A percentile compares a stretch with the other conserved stretches of the same genome.
Conservation (phyloP, 2,329 filamentous ascomycete species). For the Paecilomyces niveus region DNA sequence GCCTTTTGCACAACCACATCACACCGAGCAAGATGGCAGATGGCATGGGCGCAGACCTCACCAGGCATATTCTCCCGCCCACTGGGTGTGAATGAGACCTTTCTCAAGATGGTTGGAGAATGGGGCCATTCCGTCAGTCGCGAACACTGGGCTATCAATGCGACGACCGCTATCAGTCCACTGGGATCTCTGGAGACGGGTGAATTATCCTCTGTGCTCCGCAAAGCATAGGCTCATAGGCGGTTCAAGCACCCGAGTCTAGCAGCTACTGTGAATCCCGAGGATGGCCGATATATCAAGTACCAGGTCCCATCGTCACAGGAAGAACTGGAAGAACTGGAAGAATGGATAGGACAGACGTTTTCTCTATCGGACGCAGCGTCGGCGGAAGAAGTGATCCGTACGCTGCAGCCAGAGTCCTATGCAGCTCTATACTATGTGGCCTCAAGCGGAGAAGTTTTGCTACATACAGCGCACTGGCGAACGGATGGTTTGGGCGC, state of each 20-base stretch:
- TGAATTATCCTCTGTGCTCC: not conserved
- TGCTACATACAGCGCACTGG: not conserved
- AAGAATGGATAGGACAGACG: not conserved
- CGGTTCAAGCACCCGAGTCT: not conserved
- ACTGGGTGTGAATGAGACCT: not conserved
- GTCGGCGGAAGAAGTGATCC: not conserved
- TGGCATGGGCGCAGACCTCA: not conserved
- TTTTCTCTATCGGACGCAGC: not conserved
- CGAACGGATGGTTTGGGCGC: not conserved
- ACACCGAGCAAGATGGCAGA: not conserved
- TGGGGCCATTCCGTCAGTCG: not conserved
- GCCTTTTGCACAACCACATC: no score
- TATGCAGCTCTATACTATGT: not conserved
- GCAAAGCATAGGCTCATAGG: not conserved
- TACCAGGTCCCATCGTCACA: not conserved
- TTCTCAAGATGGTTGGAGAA: not conserved
- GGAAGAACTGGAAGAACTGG: not conserved
- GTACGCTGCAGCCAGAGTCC: not conserved
- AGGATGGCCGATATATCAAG: not conserved
- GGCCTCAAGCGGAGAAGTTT: not conserved
- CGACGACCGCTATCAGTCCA: not conserved
- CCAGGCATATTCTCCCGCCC: not conserved
- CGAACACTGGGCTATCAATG: not conserved
- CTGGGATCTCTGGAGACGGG: not conserved
- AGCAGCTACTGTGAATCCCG: not conserved